Percentiles rank a stretch among this genome's conserved stretches.
Conservation (phyloP, 2,329 filamentous ascomycete species). For the Verticillium longisporum region DNA sequence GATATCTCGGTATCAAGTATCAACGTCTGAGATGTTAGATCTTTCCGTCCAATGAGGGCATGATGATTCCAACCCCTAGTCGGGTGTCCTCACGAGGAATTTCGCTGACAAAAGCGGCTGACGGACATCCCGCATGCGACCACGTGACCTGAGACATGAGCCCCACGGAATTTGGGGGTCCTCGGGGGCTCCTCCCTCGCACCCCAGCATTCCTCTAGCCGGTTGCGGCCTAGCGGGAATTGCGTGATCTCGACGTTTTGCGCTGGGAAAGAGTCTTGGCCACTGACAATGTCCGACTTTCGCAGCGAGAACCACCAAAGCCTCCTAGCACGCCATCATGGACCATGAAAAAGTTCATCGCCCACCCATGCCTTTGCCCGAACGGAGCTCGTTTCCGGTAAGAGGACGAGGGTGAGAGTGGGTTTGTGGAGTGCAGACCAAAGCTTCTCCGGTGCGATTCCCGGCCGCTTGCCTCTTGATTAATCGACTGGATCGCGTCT, state of each 20-base stretch:
- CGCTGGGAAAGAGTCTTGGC: neutral
- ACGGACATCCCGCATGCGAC: neutral
- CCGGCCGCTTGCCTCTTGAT: neutral
- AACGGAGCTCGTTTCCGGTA: neutral
- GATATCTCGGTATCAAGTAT: neutral
- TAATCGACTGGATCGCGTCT: neutral
- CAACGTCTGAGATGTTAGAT: neutral
- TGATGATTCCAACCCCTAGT: neutral
- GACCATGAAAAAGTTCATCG: neutral
- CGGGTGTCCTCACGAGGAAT: neutral
- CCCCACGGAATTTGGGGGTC: neutral
- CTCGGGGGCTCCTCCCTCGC: neutral
- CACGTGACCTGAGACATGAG: neutral
- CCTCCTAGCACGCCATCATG: neutral
- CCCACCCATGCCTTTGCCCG: neutral
- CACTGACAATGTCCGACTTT: neutral
- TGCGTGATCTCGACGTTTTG: conserved; percentile 4
- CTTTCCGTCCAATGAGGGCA: neutral
- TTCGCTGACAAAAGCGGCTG: neutral
- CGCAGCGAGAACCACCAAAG: neutral
- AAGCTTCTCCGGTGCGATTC: neutral
- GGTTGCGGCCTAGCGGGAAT: neutral
- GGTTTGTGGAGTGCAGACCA: neutral
- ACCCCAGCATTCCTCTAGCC: neutral
- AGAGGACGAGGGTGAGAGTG: neutral